phyloP scores from a whole-genome alignment of 1,284 basidiomycete species.

The Ceratobasidium sp. region DNA sequence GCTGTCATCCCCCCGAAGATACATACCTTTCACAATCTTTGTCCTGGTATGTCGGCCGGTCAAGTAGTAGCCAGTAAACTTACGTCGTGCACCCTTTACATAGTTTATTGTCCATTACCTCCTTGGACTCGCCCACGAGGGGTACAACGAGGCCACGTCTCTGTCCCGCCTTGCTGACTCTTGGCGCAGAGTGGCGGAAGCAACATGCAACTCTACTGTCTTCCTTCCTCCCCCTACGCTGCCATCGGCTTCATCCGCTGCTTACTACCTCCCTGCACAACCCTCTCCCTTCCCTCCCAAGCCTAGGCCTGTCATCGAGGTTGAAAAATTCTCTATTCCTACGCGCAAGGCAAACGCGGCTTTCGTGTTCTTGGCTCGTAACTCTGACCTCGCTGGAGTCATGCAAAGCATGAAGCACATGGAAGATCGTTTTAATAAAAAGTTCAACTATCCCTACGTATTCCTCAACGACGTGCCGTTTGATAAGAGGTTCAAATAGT shows the following conservation, averaged over 20 bases:
- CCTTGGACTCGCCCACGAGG: constrained; percentile 53
- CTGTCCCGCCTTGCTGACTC: constrained; percentile 45
- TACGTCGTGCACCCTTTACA: not conserved
- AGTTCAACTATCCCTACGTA: constrained; percentile 55
- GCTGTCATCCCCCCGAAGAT: constrained; percentile 64
- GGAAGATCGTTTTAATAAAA: constrained; percentile 51
- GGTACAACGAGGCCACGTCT: constrained; percentile 54
- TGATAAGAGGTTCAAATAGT: constrained; percentile 55
- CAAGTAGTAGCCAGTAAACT: not conserved
- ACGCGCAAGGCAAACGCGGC: constrained; percentile 52
- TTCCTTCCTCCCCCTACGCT: constrained; percentile 24
- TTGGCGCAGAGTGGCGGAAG: constrained; percentile 28
- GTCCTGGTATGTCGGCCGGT: constrained; percentile 61
- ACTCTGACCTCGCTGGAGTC: constrained; percentile 56
- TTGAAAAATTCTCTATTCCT: constrained; percentile 42
- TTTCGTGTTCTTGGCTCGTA: constrained; percentile 57
- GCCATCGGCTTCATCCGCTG: constrained; percentile 51
- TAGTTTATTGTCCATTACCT: constrained; percentile 53
- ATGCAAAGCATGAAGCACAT: constrained; percentile 45
- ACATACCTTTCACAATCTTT: constrained; percentile 68
- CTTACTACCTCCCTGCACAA: constrained; percentile 29
- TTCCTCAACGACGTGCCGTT: constrained; percentile 57
- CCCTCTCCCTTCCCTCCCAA: constrained; percentile 11
- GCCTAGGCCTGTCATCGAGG: constrained; percentile 7
- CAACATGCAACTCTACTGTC: constrained; percentile 36